Conservation (phyloP, 352 stramenopile genomes). For the Globisporangium abappressorium region DNA sequence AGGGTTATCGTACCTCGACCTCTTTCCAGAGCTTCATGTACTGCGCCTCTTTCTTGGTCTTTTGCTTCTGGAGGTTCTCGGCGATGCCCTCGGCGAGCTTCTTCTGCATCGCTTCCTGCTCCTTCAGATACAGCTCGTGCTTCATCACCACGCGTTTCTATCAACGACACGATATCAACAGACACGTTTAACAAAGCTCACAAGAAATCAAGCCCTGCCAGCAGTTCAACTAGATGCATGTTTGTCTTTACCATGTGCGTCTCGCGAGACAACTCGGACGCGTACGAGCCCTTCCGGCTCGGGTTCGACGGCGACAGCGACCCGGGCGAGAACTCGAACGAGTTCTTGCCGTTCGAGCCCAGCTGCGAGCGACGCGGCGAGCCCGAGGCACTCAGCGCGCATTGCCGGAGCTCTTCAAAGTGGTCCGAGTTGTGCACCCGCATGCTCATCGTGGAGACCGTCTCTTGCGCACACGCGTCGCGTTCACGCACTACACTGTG, state of each 20-base stretch:
- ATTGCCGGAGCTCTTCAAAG: constrained; percentile 68
- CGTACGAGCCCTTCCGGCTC: constrained; percentile 21
- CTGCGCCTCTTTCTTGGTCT: constrained; percentile 61
- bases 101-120: constrained; percentile 59
- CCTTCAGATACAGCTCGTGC: constrained; percentile 67
- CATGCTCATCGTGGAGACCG: constrained; percentile 45
- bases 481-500: not conserved
- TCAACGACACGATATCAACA: not conserved
- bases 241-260: constrained; percentile 36
- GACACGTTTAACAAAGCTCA: not conserved
- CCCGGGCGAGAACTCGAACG: constrained; percentile 21
- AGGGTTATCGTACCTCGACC: constrained; percentile 38
- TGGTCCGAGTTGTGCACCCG: constrained; percentile 74
- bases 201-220: not conserved
- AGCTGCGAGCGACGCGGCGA: constrained; percentile 26
- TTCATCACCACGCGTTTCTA: constrained; percentile 75
- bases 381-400: constrained; percentile 32
- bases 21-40: constrained; percentile 68
- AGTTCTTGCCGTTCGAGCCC: constrained; percentile 23
- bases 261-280: constrained; percentile 53
- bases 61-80: constrained; percentile 62
- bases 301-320: constrained; percentile 22
- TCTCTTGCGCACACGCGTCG: not conserved
- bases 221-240: not conserved
- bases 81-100: constrained; percentile 62